Evolutionary conservation across 1,284 basidiomycete species (phyloP).

Genomic region (Moesziomyces antarcticus): DNA sequence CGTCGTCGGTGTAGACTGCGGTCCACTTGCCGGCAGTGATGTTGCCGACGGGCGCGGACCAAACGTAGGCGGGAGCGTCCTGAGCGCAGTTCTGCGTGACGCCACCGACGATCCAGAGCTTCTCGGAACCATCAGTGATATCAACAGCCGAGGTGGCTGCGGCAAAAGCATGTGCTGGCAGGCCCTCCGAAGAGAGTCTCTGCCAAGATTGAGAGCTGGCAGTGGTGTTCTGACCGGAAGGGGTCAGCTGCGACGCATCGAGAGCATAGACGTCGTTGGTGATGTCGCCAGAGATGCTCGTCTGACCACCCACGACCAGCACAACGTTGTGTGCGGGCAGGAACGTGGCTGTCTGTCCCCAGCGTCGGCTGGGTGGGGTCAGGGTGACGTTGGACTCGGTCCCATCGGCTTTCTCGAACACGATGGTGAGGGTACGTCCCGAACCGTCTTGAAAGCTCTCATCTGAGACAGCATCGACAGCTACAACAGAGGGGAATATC

Average conservation of each 20-base stretch:
- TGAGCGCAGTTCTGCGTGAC: conserved; percentile 53
- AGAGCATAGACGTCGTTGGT: conserved; percentile 58
- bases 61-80: conserved; percentile 44
- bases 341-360: conserved; percentile 43
- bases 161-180: conserved; percentile 55
- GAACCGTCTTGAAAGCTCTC: background rate
- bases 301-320: conserved; percentile 63
- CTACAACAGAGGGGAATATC: conserved; percentile 35
- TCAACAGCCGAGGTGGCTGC: conserved; percentile 25
- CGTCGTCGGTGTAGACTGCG: conserved; percentile 21
- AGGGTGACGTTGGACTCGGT: conserved; percentile 16
- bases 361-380: conserved; percentile 17
- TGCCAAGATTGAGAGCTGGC: conserved; percentile 15
- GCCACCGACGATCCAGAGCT: conserved; percentile 61
- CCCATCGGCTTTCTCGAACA: conserved; percentile 22
- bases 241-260: conserved; percentile 39
- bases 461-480: conserved; percentile 11
- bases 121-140: conserved; percentile 13
- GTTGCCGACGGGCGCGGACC: conserved; percentile 36
- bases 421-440: conserved; percentile 24
- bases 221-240: conserved; percentile 11
- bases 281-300: conserved; percentile 36
- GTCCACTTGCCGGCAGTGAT: conserved; percentile 24
- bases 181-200: conserved; percentile 24
- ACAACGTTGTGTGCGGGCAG: conserved; percentile 39